Conservation (phyloP, 176 grass and related monocot species). For the Elymus sibiricus region DNA sequence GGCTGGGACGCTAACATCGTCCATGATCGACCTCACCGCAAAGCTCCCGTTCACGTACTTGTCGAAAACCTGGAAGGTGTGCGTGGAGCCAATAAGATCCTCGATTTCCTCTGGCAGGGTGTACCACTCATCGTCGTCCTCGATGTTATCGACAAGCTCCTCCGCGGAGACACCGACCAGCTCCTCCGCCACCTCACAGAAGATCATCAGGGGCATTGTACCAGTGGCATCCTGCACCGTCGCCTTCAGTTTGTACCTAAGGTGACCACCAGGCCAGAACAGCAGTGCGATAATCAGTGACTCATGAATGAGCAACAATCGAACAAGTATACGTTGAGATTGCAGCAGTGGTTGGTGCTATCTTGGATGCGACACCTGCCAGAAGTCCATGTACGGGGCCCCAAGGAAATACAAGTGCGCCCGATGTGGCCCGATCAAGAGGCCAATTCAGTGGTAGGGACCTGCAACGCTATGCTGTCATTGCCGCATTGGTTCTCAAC, state of each 20-base stretch:
- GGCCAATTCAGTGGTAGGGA: not conserved
- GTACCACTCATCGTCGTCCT: not conserved
- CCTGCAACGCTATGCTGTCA: not conserved
- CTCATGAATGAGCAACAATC: not conserved
- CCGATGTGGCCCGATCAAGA: conserved; percentile 1
- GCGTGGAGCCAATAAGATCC: not conserved
- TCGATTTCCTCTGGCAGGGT: not conserved
- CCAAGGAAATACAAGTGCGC: not conserved
- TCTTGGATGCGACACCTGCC: not conserved
- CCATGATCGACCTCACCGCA: not conserved
- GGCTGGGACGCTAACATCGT: not conserved
- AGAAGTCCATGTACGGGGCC: too few species aligned
- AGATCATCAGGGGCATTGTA: not conserved
- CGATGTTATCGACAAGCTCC: not conserved
- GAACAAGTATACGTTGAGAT: not conserved
- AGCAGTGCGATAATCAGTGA: not conserved
- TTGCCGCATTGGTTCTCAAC: not conserved
- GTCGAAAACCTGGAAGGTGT: conserved; percentile 5
- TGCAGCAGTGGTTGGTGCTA: conserved; percentile 3
- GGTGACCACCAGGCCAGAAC: not conserved
- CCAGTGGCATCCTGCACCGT: not conserved
- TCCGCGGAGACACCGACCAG: not conserved
- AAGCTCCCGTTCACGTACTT: not conserved
- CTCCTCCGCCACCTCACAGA: not conserved
- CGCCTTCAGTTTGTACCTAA: conserved; percentile 13